A percentile compares a stretch with the other conserved stretches of the same genome.
phyloP scores from a whole-genome alignment of 148 eudicot species.

The Arbutus unedo region DNA sequence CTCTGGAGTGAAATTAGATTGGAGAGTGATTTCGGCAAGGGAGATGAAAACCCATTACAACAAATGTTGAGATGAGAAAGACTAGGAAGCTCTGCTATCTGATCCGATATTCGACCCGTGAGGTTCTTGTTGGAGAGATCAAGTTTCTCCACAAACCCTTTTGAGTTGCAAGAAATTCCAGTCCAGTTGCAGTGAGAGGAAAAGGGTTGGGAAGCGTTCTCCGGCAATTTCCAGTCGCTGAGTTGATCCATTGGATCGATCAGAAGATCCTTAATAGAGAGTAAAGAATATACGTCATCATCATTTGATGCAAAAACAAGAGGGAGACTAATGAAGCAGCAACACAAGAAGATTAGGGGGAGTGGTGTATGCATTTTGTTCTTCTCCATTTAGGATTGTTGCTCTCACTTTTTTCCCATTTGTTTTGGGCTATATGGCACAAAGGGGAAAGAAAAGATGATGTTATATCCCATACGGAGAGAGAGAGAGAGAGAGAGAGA shows the following conservation, averaged over 20 bases:
- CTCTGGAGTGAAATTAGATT: constrained; percentile 46
- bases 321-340: constrained; percentile 31
- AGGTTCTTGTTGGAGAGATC: constrained; percentile 80
- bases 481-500: constrained; percentile 19
- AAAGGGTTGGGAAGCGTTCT: not conserved
- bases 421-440: constrained; percentile 12
- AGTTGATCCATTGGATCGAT: constrained; percentile 54
- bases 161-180: constrained; percentile 65
- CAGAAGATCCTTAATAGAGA: constrained; percentile 54
- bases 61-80: constrained; percentile 50
- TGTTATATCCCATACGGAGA: constrained; percentile 14
- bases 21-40: constrained; percentile 52
- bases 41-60: constrained; percentile 62
- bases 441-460: constrained; percentile 14
- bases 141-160: constrained; percentile 52
- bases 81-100: constrained; percentile 38
- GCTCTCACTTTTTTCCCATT: constrained; percentile 18
- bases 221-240: constrained; percentile 44
- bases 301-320: constrained; percentile 23
- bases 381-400: not conserved
- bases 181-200: constrained; percentile 70
- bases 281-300: constrained; percentile 47
- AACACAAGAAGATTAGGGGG: constrained; percentile 25
- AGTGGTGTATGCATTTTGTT: constrained; percentile 28
- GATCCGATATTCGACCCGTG: constrained; percentile 56